Conservation (phyloP, 805 yeast species). For the Naumovozyma castellii region DNA sequence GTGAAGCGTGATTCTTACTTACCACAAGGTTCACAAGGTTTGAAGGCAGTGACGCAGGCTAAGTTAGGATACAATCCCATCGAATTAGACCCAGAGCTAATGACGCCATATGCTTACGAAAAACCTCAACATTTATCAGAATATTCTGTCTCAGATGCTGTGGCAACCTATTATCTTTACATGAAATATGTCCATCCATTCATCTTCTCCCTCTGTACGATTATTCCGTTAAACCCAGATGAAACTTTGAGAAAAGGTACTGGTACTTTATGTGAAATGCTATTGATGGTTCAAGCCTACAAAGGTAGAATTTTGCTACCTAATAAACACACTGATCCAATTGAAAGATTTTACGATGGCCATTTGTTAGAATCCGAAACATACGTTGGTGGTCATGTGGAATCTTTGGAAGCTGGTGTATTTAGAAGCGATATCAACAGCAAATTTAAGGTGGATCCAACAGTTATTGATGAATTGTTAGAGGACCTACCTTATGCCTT, state of each 20-base stretch:
- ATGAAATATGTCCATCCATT: conserved; percentile 97
- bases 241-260: conserved; percentile 95
- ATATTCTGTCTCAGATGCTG: conserved; percentile 98
- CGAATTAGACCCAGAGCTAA: conserved; percentile 91
- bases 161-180: conserved; percentile 91
- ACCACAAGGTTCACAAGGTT: conserved; percentile 98
- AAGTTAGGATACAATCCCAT: conserved; percentile 94
- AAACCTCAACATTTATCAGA: conserved; percentile 88
- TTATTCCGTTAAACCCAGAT: conserved; percentile 92
- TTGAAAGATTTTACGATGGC: conserved; percentile 91
- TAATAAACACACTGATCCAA: conserved; percentile 86
- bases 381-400: conserved; percentile 98
- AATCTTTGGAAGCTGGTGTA: conserved; percentile 95
- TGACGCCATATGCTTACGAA: conserved; percentile 96
- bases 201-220: conserved; percentile 88
- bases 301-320: conserved; percentile 70
- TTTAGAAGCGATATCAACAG: conserved; percentile 79
- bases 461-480: conserved; percentile 71
- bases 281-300: conserved; percentile 92
- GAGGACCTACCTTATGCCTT: conserved; percentile 67
- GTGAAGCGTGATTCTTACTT: conserved; percentile 94
- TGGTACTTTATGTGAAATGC: conserved; percentile 97
- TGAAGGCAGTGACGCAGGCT: conserved; percentile 93
- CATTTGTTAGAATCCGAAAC: conserved; percentile 92
- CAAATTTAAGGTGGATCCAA: conserved; percentile 69